Base-by-base conservation (phyloP, 768 basidiomycete species). In the Peribolospora kevripleyi region DNA sequence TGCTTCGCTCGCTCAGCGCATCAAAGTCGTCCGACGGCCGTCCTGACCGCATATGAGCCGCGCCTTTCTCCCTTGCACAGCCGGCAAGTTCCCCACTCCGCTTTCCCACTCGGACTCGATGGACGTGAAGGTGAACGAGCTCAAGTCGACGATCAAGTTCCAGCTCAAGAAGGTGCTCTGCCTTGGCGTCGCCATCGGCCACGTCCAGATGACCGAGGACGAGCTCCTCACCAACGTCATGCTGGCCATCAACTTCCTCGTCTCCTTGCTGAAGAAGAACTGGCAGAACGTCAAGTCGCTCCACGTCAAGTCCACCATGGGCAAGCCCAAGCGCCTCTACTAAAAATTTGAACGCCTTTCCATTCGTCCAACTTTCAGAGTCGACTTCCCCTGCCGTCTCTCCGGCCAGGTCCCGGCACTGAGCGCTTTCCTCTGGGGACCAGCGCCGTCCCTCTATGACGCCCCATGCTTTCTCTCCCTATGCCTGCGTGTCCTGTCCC, bases 191-290 rank as follows among this genome's bases (percentile, higher is more conserved):
- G 93, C 93, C 64, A 83, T 98, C 60, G 93, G 90, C 64, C 88
- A 98, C 72, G 76, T 91, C 69, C 76, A 91, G 68, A 95, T 98
- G 90, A 81, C 75, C 57, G 88, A 95, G 62, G 93, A 98, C 71
- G 86, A 95, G 71, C 83, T 97, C 59, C 76, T 97, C 63, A 82
- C 70, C 60, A 98, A 98, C 72, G 84, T 91, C 73, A 98, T 98
- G 93, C 72, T 98, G 66, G 84, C 85, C 71, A 91, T 97, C 77
- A 98, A 98, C 80, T 98, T 98, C 79, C 77, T 98, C 65, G 87
- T 98, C 66, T 97, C 93, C 14, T 73, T 98, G 58, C 79, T 98
- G 68, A 97, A 97, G 79, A 98, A 98, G 78, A 84, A 91, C 74
- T 86, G 54, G 56, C 93, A 97, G 71, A 98, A 97, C 73, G 82